Evolutionary conservation across 2,329 filamentous ascomycete genomes (phyloP).

Genomic region (Epichloe amarillans): DNA sequence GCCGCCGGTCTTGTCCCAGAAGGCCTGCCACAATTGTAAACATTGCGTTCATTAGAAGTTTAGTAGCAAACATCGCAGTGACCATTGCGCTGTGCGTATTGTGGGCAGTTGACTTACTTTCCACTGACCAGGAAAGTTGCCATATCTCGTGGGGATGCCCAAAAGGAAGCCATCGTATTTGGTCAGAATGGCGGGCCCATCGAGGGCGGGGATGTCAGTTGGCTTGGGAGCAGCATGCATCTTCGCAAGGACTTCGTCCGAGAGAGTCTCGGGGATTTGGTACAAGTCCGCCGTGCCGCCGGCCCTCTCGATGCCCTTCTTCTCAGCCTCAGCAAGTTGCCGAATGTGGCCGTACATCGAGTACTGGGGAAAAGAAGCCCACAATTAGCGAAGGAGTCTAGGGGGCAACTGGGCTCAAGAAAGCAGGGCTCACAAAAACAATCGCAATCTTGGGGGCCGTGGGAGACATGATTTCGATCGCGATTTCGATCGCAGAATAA

Average conservation of each 20-base stretch:
- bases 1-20: slow-evolving; percentile 81
- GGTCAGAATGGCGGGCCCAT: slow-evolving; percentile 46
- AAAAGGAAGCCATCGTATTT: slow-evolving; percentile 81
- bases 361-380: slow-evolving; percentile 42
- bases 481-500: slow-evolving; percentile 16
- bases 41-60: not conserved
- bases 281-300: slow-evolving; percentile 71
- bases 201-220: slow-evolving; percentile 49
- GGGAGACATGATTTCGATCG: slow-evolving; percentile 55
- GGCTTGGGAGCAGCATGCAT: slow-evolving; percentile 80
- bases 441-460: slow-evolving; percentile 92
- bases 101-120: slow-evolving; percentile 35
- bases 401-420: not conserved
- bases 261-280: slow-evolving; percentile 82
- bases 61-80: no score
- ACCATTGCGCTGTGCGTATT: not conserved
- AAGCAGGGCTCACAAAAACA: slow-evolving; percentile 54
- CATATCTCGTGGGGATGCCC: slow-evolving; percentile 90
- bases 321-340: slow-evolving; percentile 76
- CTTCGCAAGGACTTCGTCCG: slow-evolving; percentile 70
- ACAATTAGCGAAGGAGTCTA: not conserved
- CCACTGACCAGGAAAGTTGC: slow-evolving; percentile 95
- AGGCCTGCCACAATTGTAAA: slow-evolving; percentile 27
- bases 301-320: slow-evolving; percentile 76
- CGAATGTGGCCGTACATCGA: slow-evolving; percentile 89